phyloP scores from a whole-genome alignment of 2,329 filamentous ascomycete genomes.

The Penicillium hordei region DNA sequence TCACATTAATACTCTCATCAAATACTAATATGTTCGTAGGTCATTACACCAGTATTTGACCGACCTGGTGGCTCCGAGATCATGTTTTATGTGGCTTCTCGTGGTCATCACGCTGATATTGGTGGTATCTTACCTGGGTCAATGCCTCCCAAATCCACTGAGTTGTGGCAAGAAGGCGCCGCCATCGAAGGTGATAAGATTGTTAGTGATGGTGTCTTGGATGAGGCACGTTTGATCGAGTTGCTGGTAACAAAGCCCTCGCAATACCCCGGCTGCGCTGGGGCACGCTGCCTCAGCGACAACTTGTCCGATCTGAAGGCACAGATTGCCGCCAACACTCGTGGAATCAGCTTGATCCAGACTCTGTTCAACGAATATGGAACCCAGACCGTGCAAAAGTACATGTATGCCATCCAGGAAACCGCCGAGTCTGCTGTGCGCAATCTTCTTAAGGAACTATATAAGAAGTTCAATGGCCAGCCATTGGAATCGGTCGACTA shows the following conservation, averaged over 20 bases:
- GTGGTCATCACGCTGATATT: conserved; percentile 81
- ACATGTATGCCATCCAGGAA: conserved; percentile 79
- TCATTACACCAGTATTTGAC: conserved; percentile 76
- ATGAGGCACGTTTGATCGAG: conserved; percentile 72
- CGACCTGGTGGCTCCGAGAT: conserved; percentile 63
- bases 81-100: conserved; percentile 77
- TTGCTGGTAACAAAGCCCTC: conserved; percentile 72
- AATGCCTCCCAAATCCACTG: conserved; percentile 65
- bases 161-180: conserved; percentile 51
- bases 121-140: conserved; percentile 78
- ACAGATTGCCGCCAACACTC: conserved; percentile 82
- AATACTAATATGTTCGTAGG: conserved; percentile 16
- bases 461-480: conserved; percentile 65
- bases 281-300: conserved; percentile 75
- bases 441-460: conserved; percentile 69
- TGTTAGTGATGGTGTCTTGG: conserved; percentile 73
- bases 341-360: conserved; percentile 76
- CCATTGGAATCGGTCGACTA: conserved; percentile 75
- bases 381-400: conserved; percentile 73
- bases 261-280: conserved; percentile 71
- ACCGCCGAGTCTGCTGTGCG: conserved; percentile 77
- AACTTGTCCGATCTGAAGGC: conserved; percentile 86
- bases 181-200: conserved; percentile 57
- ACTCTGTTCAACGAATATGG: conserved; percentile 75
- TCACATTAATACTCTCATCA: neutral